Percentiles rank a stretch among this genome's conserved stretches.
These are phyloP conservation scores for Herpetomonas samuelpessoai DNA, from an alignment of 208 protist genomes.

Conservation along the genomic window DNA sequence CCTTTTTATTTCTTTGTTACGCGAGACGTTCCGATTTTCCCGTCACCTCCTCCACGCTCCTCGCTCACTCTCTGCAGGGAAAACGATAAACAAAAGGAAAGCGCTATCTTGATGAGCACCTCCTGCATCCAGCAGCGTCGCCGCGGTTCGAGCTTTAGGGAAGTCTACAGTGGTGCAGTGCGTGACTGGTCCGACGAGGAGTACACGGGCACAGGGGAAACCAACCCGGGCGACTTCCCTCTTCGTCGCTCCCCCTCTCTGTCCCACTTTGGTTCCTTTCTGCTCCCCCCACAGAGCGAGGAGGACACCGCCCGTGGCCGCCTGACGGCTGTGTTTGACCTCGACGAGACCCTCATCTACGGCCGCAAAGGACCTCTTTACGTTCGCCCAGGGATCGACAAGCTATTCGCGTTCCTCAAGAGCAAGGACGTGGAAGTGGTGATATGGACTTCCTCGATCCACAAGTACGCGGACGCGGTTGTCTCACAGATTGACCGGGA, in stretches of 20 bases:
- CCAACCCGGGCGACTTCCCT: neutral
- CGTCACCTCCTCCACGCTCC: neutral
- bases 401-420: slow-evolving; percentile 73
- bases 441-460: slow-evolving; percentile 84
- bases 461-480: slow-evolving; percentile 85
- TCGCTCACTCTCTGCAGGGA: no score
- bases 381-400: slow-evolving; percentile 78
- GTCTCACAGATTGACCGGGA: slow-evolving; percentile 76
- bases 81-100: no score
- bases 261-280: neutral
- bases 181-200: slow-evolving; percentile 3
- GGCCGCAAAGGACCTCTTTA: slow-evolving; percentile 84
- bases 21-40: neutral
- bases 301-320: slow-evolving; percentile 14
- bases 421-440: slow-evolving; percentile 79
- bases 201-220: neutral
- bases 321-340: slow-evolving; percentile 90
- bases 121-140: neutral
- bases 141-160: neutral
- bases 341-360: slow-evolving; percentile 92
- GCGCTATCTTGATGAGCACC: neutral
- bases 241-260: neutral
- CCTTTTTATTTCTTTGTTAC: neutral
- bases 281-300: neutral
- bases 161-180: neutral